Evolutionary conservation across 78 protist species (phyloP).

Genomic region (Dictyostelium brefeldianum): DNA sequence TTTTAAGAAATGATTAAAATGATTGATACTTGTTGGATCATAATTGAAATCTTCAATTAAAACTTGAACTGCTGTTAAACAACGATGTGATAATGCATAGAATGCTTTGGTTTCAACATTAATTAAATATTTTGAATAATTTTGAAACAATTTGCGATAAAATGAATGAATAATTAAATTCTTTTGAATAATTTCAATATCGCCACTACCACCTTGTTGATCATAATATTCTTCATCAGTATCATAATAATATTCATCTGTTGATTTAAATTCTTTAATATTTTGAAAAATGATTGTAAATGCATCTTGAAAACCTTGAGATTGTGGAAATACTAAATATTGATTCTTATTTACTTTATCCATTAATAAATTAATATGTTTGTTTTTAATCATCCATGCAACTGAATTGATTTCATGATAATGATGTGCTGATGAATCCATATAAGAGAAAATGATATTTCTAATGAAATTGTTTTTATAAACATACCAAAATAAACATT

Average conservation of each 20-base stretch:
- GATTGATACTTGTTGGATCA: not conserved
- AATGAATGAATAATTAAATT: too few relatives aligned
- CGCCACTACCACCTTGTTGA: too few relatives aligned
- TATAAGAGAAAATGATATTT: not conserved
- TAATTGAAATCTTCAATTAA: conserved; percentile 5
- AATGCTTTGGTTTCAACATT: not conserved
- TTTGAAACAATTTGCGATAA: not conserved
- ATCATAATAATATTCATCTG: too few relatives aligned
- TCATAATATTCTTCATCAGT: too few relatives aligned
- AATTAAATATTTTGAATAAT: not conserved
- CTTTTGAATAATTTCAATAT: too few relatives aligned
- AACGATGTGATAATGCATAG: not conserved
- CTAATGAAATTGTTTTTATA: not conserved
- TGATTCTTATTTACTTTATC: not conserved
- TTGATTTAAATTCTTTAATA: not conserved
- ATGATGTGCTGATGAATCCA: not conserved
- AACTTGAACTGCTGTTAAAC: not conserved
- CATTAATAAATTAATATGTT: not conserved
- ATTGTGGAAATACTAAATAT: not conserved
- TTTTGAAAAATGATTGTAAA: not conserved
- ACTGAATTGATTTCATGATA: conserved; percentile 9
- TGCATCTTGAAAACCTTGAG: not conserved
- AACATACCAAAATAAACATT: not conserved
- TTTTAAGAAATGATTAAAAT: not conserved
- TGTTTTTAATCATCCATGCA: not conserved